Evolutionary conservation across 2,329 filamentous ascomycete genomes (phyloP), one percentile per base, ranked within the genome.

Genomic region (Trichoderma endophyticum): DNA sequence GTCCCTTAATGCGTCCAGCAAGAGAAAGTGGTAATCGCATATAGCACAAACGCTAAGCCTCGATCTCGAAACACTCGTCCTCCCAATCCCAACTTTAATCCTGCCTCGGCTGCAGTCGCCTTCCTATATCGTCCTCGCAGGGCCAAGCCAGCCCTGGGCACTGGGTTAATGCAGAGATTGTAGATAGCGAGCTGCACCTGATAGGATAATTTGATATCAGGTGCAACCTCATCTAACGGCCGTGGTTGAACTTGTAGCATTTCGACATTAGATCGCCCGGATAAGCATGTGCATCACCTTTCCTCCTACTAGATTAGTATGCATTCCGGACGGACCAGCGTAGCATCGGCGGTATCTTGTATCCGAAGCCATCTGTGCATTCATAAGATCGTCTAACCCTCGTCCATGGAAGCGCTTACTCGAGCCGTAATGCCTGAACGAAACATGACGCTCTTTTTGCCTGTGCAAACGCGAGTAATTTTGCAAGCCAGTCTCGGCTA

Each of bases 1-100:
- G 28, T 59, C 2, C 48, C 61, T 12, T 34, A 30, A 54, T 51
- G 54, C 70, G 26, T 62, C 70, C 70, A 61, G 61, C 70, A 71
- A 71, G 54, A 71, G 70, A 32, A 71, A 71, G 70, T 71, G 61
- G 69, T 71, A 71, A 28, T 30, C 15, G 56, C 57, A 69, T 61
- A 30, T 21, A 30, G 65, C 36, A 43, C 54, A 60, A 34, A 36
- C 65, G 65, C 65, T 68, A 68, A 48, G 36, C 56, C 65, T 60
- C 54, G 28, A 68, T 60, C 36, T 68, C 54, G 56, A 48, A 60
- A 60, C 65, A 28, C n/a, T 48, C n/a, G 24, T 24, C 43, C 30
- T 56, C 48, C 12, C 43, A 65, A 54, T 21, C 21, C 57, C 66
- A 54, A 61, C 66, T 62, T 59, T 61, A 59, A 36, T 26, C 21